Evolutionary conservation across 768 basidiomycete genomes (phyloP).

Genomic region (Collybia sp.): DNA sequence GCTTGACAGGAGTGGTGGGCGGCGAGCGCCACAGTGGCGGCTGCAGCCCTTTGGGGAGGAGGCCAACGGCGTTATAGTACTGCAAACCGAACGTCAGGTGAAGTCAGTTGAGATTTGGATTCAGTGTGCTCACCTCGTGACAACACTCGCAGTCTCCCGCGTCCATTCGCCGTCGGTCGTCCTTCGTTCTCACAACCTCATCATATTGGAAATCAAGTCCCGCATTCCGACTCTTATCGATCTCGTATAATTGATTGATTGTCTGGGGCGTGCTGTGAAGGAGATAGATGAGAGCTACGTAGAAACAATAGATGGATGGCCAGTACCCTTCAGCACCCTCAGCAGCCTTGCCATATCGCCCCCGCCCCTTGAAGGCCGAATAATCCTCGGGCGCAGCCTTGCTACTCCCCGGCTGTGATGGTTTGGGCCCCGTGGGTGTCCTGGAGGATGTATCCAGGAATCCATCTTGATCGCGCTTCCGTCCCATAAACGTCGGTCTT

Average conservation of each 20-base stretch:
- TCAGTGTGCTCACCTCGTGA: conserved; percentile 48
- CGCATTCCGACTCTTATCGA: conserved; percentile 60
- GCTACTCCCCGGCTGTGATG: conserved; percentile 2
- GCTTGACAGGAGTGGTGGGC: conserved; percentile 25
- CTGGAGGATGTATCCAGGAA: conserved; percentile 3
- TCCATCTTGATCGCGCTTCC: no score
- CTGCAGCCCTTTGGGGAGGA: conserved; percentile 59
- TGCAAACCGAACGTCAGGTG: conserved; percentile 18
- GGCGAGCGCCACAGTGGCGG: conserved; percentile 77
- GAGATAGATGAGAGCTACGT: not conserved
- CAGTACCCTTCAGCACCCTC: not conserved
- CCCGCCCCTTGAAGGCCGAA: conserved; percentile 50
- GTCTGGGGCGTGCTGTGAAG: conserved; percentile 30
- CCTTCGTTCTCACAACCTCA: conserved; percentile 67
- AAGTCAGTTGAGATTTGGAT: not conserved
- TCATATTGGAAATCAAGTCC: conserved; percentile 70
- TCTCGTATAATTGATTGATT: conserved; percentile 62
- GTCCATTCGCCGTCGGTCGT: conserved; percentile 59
- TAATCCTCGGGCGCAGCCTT: conserved; percentile 30
- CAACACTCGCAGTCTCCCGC: conserved; percentile 84
- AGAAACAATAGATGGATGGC: not conserved
- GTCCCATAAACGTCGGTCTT: no score
- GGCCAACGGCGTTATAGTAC: conserved; percentile 80
- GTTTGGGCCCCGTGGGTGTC: conserved; percentile 8
- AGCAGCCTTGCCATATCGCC: conserved; percentile 45